phyloP scores from a whole-genome alignment of 305 asterid genomes.

The Ilex paraguariensis region DNA sequence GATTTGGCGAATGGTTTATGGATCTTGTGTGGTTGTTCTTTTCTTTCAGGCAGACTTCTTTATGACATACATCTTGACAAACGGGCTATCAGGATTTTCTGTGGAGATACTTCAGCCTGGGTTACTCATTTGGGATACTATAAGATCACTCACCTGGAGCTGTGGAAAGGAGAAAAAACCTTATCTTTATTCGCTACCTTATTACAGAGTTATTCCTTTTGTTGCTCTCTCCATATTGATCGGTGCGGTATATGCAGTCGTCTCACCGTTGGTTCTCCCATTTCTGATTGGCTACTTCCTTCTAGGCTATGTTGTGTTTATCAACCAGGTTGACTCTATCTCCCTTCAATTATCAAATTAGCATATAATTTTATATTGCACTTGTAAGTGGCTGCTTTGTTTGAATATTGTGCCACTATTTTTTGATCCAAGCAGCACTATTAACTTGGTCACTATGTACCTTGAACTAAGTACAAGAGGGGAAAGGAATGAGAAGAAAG shows the following conservation, averaged over 20 bases:
- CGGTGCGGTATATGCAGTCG: constrained; percentile 94
- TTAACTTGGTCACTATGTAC: too few species aligned
- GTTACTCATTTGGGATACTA: constrained; percentile 68
- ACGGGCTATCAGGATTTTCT: constrained; percentile 84
- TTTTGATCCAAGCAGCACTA: too few species aligned
- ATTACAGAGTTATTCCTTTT: constrained; percentile 69
- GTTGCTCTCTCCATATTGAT: constrained; percentile 66
- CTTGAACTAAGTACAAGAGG: too few species aligned
- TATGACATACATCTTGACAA: constrained; percentile 81
- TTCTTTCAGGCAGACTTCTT: constrained; percentile 76
- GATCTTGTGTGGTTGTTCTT: not conserved
- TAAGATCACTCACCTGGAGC: constrained; percentile 59
- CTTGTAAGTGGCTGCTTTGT: too few species aligned
- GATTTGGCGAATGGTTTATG: not conserved
- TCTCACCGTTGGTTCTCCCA: constrained; percentile 85
- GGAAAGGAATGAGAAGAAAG: too few species aligned
- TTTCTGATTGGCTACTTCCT: constrained; percentile 80
- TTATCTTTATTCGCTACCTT: constrained; percentile 76
- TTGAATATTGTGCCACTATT: too few species aligned
- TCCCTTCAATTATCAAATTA: too few species aligned
- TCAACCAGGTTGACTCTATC: constrained; percentile 60
- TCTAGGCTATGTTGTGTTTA: constrained; percentile 78
- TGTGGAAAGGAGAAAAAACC: constrained; percentile 66
- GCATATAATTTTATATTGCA: too few species aligned
- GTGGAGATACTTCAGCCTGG: constrained; percentile 97